Evolutionary conservation across 176 grass and related monocot genomes (phyloP).

Genomic region (Bromus sterilis): DNA sequence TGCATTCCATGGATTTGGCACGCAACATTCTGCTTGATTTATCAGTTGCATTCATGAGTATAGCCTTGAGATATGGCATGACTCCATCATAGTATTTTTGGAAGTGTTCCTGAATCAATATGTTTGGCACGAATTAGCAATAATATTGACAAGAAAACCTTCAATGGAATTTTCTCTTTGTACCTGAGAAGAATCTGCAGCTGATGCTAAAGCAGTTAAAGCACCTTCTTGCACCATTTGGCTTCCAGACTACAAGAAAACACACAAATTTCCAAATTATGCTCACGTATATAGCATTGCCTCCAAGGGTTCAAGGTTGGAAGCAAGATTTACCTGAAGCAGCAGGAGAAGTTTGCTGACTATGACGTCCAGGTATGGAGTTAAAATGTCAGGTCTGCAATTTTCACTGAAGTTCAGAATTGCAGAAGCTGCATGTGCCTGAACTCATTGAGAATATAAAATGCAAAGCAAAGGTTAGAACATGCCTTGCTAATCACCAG

Average conservation of each 20-base stretch:
- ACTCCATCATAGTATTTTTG: conserved; percentile 98
- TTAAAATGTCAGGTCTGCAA: conserved; percentile 88
- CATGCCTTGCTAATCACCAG: not conserved
- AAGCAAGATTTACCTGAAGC: conserved; percentile 56
- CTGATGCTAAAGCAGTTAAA: conserved; percentile 95
- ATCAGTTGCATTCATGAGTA: conserved; percentile 95
- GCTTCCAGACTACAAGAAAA: conserved; percentile 63
- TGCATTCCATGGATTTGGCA: conserved; percentile 99
- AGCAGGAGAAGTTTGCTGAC: conserved; percentile 75
- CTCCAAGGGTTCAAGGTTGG: conserved; percentile 2
- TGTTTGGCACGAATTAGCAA: conserved; percentile 17
- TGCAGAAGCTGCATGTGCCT: conserved; percentile 94
- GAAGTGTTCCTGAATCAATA: conserved; percentile 72
- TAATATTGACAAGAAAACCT: not conserved
- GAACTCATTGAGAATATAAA: conserved; percentile 7
- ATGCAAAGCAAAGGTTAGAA: conserved; percentile 10
- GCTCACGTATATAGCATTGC: not conserved
- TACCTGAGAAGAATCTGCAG: conserved; percentile 98
- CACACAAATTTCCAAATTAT: not conserved
- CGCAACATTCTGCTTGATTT: conserved; percentile 96
- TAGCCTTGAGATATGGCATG: conserved; percentile 94
- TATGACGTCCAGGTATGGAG: conserved; percentile 81
- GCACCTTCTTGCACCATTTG: conserved; percentile 99
- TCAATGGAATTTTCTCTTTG: not conserved
- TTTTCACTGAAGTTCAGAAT: conserved; percentile 97